Evolutionary conservation across 257 asterid species (phyloP).

Genomic region (Fraxinus anomala): DNA sequence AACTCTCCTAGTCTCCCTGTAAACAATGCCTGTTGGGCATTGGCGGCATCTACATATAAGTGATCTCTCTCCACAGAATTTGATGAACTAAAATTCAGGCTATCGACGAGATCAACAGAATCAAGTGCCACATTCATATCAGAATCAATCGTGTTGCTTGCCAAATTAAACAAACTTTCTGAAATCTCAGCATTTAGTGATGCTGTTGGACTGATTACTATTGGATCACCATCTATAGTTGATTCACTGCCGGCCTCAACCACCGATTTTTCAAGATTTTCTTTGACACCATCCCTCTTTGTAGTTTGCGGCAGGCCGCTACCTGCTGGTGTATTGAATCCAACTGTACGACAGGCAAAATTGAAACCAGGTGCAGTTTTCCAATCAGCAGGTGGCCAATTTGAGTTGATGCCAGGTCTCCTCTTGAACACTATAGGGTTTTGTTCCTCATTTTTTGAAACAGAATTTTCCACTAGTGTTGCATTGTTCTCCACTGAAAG

Average conservation of each 20-base stretch:
- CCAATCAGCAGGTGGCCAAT: constrained; percentile 85
- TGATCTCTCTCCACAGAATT: constrained; percentile 40
- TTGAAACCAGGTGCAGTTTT: constrained; percentile 67
- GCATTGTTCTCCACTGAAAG: constrained; percentile 44
- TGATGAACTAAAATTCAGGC: constrained; percentile 24
- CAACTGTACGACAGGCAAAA: constrained; percentile 23
- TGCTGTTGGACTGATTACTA: constrained; percentile 24
- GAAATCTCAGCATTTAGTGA: constrained; percentile 33
- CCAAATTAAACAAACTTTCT: constrained; percentile 28
- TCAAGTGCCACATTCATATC: constrained; percentile 30
- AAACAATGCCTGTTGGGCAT: constrained; percentile 51
- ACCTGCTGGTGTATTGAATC: constrained; percentile 29
- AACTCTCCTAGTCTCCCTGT: constrained; percentile 88
- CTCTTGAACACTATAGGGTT: constrained; percentile 31
- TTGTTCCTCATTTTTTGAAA: constrained; percentile 35
- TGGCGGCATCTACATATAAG: constrained; percentile 24
- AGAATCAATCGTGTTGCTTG: constrained; percentile 29
- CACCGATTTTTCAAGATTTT: constrained; percentile 21
- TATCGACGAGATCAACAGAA: constrained; percentile 39
- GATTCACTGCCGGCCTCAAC: constrained; percentile 34
- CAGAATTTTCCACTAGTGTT: constrained; percentile 12
- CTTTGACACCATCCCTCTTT: constrained; percentile 31
- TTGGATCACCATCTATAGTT: constrained; percentile 31
- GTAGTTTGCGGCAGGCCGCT: constrained; percentile 27
- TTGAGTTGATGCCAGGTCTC: constrained; percentile 40